Base-by-base conservation (phyloP, 768 basidiomycete genomes). In the Sporobolomyces roseus region DNA sequence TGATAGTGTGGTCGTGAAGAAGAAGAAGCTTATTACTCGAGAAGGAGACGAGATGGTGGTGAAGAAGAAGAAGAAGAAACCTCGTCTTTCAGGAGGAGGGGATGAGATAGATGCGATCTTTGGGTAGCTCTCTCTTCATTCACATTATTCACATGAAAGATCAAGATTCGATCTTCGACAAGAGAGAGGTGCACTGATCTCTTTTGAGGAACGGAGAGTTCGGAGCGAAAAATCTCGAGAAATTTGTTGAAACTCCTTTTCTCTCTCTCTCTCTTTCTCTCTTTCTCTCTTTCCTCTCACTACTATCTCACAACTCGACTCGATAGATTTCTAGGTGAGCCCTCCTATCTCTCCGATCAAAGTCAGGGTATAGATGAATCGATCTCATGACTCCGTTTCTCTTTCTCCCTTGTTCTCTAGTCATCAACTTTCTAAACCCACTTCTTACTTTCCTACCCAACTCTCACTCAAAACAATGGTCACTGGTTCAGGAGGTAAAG, bases 81-180 rank as follows among this genome's bases (percentile, higher is more conserved):
- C n/a, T n/a, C n/a, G 58, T 51, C 59, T 36, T 2, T 7, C 2
- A 30, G 54, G 58, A 27, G 35, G 30, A 38, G 29, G 16, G n/a
- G 72, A 71, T 36, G 73, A 74, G 66, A 71, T 74, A 12, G 73
- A 68, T 29, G 64, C 52, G 4, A 71, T 71, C 30, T 68, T 46
- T 21, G 14, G 45, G 10, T 46, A 23, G 21, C 12, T 23, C n/a
- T n/a, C n/a, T n/a, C n/a, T n/a, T n/a, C n/a, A n/a, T 41, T 41
- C 38, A 17, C 38, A 41, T 9, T 41, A 41, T 17, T 9, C 9
- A 9, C 38, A 17, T 17, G 17, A 41, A 9, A 41, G 17, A 9
- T 41, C 38, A 23, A 14, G 45, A 13, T 46, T 46, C 14, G 12
- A 14, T 10, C 6, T 13, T 7, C 21, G 45, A 21, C 6, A 14